Base-by-base conservation (phyloP, 2,329 filamentous ascomycete genomes). In the Fusarium sp. region DNA sequence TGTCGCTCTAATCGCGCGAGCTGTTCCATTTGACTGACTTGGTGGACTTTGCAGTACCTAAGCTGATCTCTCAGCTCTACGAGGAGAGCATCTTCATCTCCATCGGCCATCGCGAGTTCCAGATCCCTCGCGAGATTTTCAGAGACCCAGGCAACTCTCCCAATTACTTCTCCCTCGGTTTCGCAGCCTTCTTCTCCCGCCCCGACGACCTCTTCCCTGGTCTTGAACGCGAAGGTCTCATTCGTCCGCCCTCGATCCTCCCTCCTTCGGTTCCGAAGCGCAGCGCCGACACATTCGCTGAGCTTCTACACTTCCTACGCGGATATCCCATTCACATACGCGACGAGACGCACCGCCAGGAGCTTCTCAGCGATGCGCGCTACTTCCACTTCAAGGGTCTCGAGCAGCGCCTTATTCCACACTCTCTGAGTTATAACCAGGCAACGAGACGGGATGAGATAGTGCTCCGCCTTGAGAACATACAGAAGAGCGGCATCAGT, bases 121-220 rank as follows among this genome's bases (percentile, higher is more conserved):
- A 94, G 77, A 94, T 98, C 69, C 92, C 94, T 3, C 92, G 94
- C 67, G 93, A 97, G 73, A 85, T 97, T 65, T 97, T 98, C 79
- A 91, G 88, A 31, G 87, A 88, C 36, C 93, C 94, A 1, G 95
- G 94, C 26, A 94, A 98, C 80, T 91, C 89, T n/a, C 94, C 94
- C 14, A 98, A 98, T 79, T 98, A 94, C 85, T 98, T 98, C 84
- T 92, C 94, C 1, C 87, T 98, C 5, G 94, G 94, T 62, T 97
- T 97, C 76, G 91, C 90, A 38, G 88, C 93, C 73, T 97, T 97
- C 85, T 97, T 97, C 82, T 91, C 90, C 17, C 89, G 89, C 3
- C 92, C 92, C 0, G 85, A 88, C 15, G 91, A 97, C 73, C 87
- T 94, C 7, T 98, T 97, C 72, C 95, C 95, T 0, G 95, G 94